phyloP scores from a whole-genome alignment of 2,329 filamentous ascomycete genomes.

The Claviceps sp. region DNA sequence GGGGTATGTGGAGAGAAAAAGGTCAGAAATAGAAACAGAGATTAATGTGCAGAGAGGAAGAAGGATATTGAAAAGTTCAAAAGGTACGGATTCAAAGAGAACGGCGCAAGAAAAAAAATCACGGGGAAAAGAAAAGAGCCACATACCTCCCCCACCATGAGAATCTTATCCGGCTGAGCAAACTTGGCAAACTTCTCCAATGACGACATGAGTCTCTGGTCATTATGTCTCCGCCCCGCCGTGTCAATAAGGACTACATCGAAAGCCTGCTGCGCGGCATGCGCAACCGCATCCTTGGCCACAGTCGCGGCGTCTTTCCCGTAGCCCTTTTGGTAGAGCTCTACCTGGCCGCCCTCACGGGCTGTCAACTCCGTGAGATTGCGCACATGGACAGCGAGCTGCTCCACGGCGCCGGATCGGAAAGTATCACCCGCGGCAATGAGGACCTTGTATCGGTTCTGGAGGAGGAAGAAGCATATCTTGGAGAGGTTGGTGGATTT shows the following conservation, averaged over 20 bases:
- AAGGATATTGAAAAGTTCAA: too few relatives aligned
- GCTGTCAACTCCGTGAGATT: conserved; percentile 81
- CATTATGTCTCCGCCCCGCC: conserved; percentile 87
- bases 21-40: not conserved
- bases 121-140: not conserved
- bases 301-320: conserved; percentile 95
- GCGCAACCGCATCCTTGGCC: conserved; percentile 81
- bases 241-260: conserved; percentile 97
- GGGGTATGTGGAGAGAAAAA: too few relatives aligned
- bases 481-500: conserved; percentile 97
- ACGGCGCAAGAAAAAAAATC: not conserved
- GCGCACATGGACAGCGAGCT: conserved; percentile 86
- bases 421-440: conserved; percentile 95
- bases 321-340: conserved; percentile 93
- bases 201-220: conserved; percentile 88
- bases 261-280: conserved; percentile 61
- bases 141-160: conserved; percentile 66
- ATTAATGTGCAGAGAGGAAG: not conserved
- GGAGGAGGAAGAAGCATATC: conserved; percentile 93
- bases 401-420: conserved; percentile 91
- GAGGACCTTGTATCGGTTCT: conserved; percentile 92
- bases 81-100: too few relatives aligned
- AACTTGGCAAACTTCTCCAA: conserved; percentile 97
- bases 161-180: conserved; percentile 91
- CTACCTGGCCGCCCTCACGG: conserved; percentile 73